Base-by-base conservation (phyloP, 1,139 yeast species). In the Suhomyces bribrorum region DNA sequence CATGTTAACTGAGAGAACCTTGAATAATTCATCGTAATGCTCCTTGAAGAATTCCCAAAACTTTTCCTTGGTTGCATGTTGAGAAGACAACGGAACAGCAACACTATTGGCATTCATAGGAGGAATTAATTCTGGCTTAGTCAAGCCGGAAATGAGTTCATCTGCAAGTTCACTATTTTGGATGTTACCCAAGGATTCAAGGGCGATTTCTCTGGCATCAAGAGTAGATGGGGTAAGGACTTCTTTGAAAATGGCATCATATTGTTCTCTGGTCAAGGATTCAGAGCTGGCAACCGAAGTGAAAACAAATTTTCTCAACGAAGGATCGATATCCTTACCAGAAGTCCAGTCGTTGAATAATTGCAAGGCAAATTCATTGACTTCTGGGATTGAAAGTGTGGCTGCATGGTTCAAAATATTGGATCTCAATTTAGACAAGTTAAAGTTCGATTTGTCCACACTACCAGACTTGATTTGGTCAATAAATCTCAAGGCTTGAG, bases 21-120 rank as follows among this genome's bases (percentile, higher is more conserved):
- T 56, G 54, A 73, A 68, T 37, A 83, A 59, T 5, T 52, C 61
- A 25, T 61, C 66, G 67, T 83, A 84, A 54, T 83, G 75, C 4
- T 57, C 57, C 49, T 75, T 70, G 58, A 85, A 66, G 50, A 66
- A 83, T 2, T 62, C 51, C 85, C 88, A 81, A 49, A 81, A 73
- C 20, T 52, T 50, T 37, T 63, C 63, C 40, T 82, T 77, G 1
- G 81, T 69, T 4, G 53, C 56, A 7, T 73, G 57, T 55, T 83
- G 85, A 12, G 64, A 54, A 7, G 83, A 71, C 32, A 84, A 62
- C 14, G 81, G 66, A 12, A 62, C 62, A 2, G 80, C 75, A 43
- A 83, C 62, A 53, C 75, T 81, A 53, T 81, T 85, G 17, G 79
- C 70, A 56, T 86, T 88, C 86, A 86, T 86, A 31, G 75, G 75